Conservation (phyloP, 345 rosid species). For the Draba incana region DNA sequence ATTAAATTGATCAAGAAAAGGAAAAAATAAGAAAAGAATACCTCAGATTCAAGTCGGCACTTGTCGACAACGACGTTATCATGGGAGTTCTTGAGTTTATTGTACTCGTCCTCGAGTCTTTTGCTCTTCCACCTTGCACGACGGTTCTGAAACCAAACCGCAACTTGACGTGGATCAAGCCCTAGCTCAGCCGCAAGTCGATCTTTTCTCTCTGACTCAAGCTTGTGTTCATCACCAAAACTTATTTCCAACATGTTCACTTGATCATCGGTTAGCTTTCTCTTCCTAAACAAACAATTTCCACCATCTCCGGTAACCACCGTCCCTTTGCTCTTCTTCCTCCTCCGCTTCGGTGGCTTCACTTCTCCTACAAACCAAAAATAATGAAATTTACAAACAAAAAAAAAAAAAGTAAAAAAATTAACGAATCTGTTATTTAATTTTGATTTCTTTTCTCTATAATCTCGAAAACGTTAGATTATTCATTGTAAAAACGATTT, state of each 20-base stretch:
- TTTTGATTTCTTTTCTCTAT: too few relatives aligned
- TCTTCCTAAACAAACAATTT: slow-evolving; percentile 52
- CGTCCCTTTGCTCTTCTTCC: slow-evolving; percentile 61
- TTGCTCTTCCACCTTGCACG: slow-evolving; percentile 92
- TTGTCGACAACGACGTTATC: slow-evolving; percentile 61
- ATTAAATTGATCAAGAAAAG: too few relatives aligned
- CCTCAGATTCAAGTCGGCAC: slow-evolving; percentile 81
- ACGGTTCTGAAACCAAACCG: slow-evolving; percentile 97
- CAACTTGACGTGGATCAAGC: slow-evolving; percentile 94
- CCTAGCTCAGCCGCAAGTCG: slow-evolving; percentile 78
- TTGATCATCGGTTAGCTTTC: slow-evolving; percentile 75
- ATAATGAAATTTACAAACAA: slow-evolving; percentile 7
- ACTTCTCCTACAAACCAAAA: slow-evolving; percentile 44
- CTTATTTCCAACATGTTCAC: slow-evolving; percentile 63
- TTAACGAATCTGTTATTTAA: too few relatives aligned
- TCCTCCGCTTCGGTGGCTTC: slow-evolving; percentile 52
- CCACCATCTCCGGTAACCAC: slow-evolving; percentile 20
- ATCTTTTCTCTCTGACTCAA: slow-evolving; percentile 88
- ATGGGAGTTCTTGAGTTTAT: slow-evolving; percentile 53
- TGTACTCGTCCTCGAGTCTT: slow-evolving; percentile 81
- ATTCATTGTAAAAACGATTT: too few relatives aligned
- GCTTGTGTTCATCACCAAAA: slow-evolving; percentile 77
- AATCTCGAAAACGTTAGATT: too few relatives aligned
- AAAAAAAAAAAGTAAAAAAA: too few relatives aligned
- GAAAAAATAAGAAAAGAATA: slow-evolving; percentile 18